Evolutionary conservation across 1,139 yeast species (phyloP).

Genomic region (Blastobotrys raffinosifermentans): DNA sequence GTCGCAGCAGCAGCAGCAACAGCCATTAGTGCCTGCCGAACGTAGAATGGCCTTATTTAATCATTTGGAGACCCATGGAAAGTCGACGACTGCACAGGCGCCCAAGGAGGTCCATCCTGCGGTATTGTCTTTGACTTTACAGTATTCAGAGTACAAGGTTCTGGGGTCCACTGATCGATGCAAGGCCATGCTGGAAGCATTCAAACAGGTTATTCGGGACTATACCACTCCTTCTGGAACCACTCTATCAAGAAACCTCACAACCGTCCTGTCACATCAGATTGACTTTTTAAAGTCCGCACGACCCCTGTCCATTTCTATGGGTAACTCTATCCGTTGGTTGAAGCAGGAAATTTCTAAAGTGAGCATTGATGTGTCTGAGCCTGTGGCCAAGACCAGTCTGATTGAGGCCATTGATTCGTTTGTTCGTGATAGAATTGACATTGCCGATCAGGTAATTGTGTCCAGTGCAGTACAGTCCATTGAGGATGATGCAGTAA

Average conservation of each 20-base stretch:
- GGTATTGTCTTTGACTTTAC: slow-evolving; percentile 69
- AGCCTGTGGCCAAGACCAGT: slow-evolving; percentile 63
- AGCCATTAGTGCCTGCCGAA: slow-evolving; percentile 6
- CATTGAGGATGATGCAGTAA: slow-evolving; percentile 68
- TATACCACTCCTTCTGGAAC: slow-evolving; percentile 83
- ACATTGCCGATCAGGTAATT: slow-evolving; percentile 76
- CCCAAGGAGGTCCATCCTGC: slow-evolving; percentile 79
- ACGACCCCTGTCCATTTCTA: slow-evolving; percentile 84
- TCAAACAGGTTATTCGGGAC: slow-evolving; percentile 71
- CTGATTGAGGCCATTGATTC: slow-evolving; percentile 67
- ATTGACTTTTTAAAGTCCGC: slow-evolving; percentile 89
- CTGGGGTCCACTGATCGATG: slow-evolving; percentile 91
- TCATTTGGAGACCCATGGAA: slow-evolving; percentile 62
- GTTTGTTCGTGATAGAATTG: slow-evolving; percentile 79
- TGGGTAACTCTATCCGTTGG: slow-evolving; percentile 99
- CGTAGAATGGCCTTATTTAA: slow-evolving; percentile 55
- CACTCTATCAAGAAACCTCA: slow-evolving; percentile 79
- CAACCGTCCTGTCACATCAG: slow-evolving; percentile 87
- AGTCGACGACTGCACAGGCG: slow-evolving; percentile 28
- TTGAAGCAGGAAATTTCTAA: slow-evolving; percentile 87
- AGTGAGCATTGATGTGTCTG: slow-evolving; percentile 60
- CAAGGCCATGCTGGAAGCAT: slow-evolving; percentile 76
- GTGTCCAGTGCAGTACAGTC: slow-evolving; percentile 76
- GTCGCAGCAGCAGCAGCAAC: slow-evolving; percentile 18
- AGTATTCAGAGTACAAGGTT: slow-evolving; percentile 74